Base-by-base conservation (phyloP, 805 yeast species). In the Scheffersomyces ergatensis region DNA sequence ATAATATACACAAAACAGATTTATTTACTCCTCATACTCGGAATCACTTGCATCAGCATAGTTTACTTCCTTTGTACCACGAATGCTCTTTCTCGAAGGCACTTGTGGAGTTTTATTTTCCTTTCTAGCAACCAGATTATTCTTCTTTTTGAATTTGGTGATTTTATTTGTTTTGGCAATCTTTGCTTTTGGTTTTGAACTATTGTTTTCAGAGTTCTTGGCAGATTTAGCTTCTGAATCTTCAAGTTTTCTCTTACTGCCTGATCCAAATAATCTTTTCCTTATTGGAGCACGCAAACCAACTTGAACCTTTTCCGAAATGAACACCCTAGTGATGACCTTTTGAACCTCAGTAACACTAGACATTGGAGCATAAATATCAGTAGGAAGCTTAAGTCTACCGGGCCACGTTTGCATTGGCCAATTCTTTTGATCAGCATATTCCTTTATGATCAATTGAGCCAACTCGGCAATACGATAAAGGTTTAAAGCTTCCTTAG, bases 371-470 rank as follows among this genome's bases (percentile, higher is more conserved):
- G 70, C 64, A 60, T 75, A 88, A 7, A 86, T 56, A 54, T 89
- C 96, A n/a, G 72, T 62, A 0, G 92, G 83, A 15, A 89, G 58
- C 15, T 78, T 76, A 14, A 85, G 59, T 51, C 83, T 85, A 1
- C 92, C 95, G 0, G 96, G 95, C 80, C 90, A 89, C 0, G 89
- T 80, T 18, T 82, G 77, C 41, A 85, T 67, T 17, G 76, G 75
- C 95, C 96, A 88, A 34, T 70, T 72, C 50, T 74, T 80, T 18
- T 62, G 53, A 18, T 76, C 82, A 33, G 82, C 77, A 18, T 79
- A 62, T 41, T 76, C 79, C 40, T 81, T 76, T 34, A 89, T 69
- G 5, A 79, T 64, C 42, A 85, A 60, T 57, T 86, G 95, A 1
- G 89, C 70, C 31, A 89, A 59, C 50, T 89, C 97, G 1, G 95